Evolutionary conservation across 768 basidiomycete species (phyloP), one percentile per base, ranked within the genome.

Genomic region (Suillus decipiens): DNA sequence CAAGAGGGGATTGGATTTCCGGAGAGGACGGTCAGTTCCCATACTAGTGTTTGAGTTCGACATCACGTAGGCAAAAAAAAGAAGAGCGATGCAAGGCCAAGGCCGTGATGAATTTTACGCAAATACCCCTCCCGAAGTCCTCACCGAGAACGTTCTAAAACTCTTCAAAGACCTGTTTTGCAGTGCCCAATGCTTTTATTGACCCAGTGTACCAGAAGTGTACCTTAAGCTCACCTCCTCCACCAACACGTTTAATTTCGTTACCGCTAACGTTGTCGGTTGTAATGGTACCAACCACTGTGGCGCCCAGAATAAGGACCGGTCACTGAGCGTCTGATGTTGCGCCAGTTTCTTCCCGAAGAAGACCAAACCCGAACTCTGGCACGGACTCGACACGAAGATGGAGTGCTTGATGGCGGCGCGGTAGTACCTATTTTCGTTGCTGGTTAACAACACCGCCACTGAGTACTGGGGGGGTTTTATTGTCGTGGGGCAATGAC

Each of bases 1-100:
- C 39, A 86, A 71, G 70, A 86, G 84, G 9, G 88, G 86, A 24
- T 81, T 75, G 67, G 80, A 86, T 73, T 84, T 86, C 63, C 80
- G 79, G 17, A 85, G 82, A 33, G 74, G 73, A 61, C 79, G 82
- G 45, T 80, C 68, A 39, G 58, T 39, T 63, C 63, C 61, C 65
- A 58, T 61, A 45, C 51, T 53, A 61, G 43, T 39, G 54, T 68
- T 61, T 54, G 50, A 61, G 51, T 63, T 62, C 10, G 67, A 66
- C 69, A 74, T 71, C 48, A 68, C 45, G 61, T 59, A n/a, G 45
- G 50, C 34, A 63, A 51, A 57, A 28, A 58, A 28, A 58, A 28
- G 24, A 28, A 36, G 24, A 6, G 28, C 22, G 51, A 53, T 37
- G 15, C 39, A 39, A 54, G 14, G 7, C 51, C 15, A 12, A 36